Conservation (phyloP, 2,329 filamentous ascomycete genomes). For the Alternaria brassicae region DNA sequence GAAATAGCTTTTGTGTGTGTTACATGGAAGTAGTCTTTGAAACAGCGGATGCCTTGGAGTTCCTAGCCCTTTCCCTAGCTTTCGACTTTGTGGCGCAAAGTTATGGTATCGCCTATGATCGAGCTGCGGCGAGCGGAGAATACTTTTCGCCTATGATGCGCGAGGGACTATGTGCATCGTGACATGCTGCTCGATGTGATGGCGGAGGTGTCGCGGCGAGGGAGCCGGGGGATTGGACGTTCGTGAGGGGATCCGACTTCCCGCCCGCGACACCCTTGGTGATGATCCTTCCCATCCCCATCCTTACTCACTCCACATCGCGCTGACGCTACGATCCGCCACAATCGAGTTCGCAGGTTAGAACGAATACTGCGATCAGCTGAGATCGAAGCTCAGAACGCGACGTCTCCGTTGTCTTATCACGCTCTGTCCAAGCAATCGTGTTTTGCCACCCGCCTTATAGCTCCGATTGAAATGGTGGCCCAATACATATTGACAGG, state of each 20-base stretch:
- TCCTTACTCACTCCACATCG: constrained; percentile 6
- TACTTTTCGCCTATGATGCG: background rate
- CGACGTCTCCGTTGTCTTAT: background rate
- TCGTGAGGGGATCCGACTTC: constrained; percentile 22
- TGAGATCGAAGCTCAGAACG: background rate
- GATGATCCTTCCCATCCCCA: no score
- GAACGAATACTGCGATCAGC: background rate
- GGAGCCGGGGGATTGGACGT: constrained; percentile 7
- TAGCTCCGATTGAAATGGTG: background rate
- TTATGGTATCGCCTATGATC: background rate
- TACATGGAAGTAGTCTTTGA: constrained; percentile 9
- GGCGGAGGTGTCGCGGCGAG: constrained; percentile 12
- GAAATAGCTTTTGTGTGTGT: no score
- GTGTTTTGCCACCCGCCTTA: background rate
- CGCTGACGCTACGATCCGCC: background rate
- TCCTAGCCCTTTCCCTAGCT: background rate
- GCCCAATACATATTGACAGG: constrained; percentile 19
- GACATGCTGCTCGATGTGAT: background rate
- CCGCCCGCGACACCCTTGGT: background rate
- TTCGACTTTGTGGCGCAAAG: background rate
- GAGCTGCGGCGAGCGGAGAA: background rate
- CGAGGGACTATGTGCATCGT: background rate
- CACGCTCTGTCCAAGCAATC: background rate
- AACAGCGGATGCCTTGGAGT: constrained; percentile 5
- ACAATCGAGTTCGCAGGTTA: background rate